phyloP scores from a whole-genome alignment of 768 basidiomycete species.

The Panellus pusillus region DNA sequence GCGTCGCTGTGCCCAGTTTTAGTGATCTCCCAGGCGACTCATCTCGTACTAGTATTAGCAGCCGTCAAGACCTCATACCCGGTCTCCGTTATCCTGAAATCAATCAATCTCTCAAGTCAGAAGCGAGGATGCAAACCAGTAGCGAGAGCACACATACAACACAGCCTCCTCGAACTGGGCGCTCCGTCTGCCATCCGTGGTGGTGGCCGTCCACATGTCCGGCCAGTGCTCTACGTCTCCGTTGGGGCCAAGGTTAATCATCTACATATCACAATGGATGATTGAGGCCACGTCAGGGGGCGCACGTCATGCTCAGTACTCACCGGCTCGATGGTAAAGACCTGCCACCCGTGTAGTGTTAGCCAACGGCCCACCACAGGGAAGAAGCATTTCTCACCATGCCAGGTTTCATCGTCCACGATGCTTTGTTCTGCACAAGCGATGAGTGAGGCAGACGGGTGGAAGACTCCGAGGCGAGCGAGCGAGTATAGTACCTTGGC shows the following conservation, averaged over 20 bases:
- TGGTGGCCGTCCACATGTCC: slow-evolving; percentile 96
- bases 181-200: slow-evolving; percentile 83
- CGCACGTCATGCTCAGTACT: slow-evolving; percentile 18
- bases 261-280: no score
- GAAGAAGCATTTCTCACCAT: slow-evolving; percentile 57
- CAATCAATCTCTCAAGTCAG: slow-evolving; percentile 3
- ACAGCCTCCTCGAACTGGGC: slow-evolving; percentile 99
- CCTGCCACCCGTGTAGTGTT: slow-evolving; percentile 30
- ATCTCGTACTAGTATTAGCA: no score
- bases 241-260: slow-evolving; percentile 88
- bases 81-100: slow-evolving; percentile 79
- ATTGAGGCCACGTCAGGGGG: slow-evolving; percentile 1
- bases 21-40: no score
- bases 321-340: slow-evolving; percentile 82
- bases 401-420: slow-evolving; percentile 91
- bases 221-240: slow-evolving; percentile 86
- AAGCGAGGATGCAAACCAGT: not conserved
- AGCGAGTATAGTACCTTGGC: slow-evolving; percentile 51
- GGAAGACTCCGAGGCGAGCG: no score
- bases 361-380: slow-evolving; percentile 4
- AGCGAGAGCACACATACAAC: slow-evolving; percentile 64
- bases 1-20: no score
- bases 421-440: slow-evolving; percentile 63
- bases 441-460: not conserved
- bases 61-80: slow-evolving; percentile 86